phyloP scores from a whole-genome alignment of 345 rosid genomes.

The Syzygium aqueum region DNA sequence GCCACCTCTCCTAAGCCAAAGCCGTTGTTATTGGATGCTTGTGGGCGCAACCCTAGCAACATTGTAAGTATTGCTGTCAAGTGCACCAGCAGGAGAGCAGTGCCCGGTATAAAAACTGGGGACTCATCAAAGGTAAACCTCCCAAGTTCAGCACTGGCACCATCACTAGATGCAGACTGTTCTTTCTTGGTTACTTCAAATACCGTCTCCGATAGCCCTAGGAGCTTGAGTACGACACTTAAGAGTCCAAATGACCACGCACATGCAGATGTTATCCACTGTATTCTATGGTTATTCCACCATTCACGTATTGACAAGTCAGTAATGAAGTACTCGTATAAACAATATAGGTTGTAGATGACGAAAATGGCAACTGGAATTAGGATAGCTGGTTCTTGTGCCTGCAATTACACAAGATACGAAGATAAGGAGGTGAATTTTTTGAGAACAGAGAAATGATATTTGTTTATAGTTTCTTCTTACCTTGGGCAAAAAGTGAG shows the following conservation, averaged over 20 bases:
- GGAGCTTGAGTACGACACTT: constrained; percentile 19
- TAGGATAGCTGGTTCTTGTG: constrained; percentile 14
- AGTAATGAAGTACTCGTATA: constrained; percentile 11
- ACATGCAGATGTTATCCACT: constrained; percentile 13
- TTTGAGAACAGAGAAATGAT: not conserved
- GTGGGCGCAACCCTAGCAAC: constrained; percentile 1
- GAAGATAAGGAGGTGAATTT: not conserved
- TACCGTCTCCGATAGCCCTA: constrained; percentile 29
- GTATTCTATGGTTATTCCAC: constrained; percentile 29
- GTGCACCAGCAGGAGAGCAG: constrained; percentile 35
- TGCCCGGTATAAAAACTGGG: constrained; percentile 33
- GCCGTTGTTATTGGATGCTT: not conserved
- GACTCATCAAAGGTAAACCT: constrained; percentile 42
- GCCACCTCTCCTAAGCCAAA: constrained; percentile 25
- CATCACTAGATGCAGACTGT: not conserved
- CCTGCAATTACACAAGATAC: not conserved
- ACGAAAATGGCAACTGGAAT: constrained; percentile 7
- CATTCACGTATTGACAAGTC: constrained; percentile 25
- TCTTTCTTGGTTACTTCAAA: constrained; percentile 47
- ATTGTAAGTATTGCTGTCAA: constrained; percentile 11
- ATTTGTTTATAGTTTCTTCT: not conserved
- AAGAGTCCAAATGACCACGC: constrained; percentile 32
- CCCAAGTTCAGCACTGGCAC: not conserved
- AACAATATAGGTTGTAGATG: constrained; percentile 8
- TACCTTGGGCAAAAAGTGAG: constrained; percentile 55